Evolutionary conservation across 2,329 filamentous ascomycete species (phyloP), one percentile per base, ranked within the genome.

Genomic region (Fusarium incarnatum): DNA sequence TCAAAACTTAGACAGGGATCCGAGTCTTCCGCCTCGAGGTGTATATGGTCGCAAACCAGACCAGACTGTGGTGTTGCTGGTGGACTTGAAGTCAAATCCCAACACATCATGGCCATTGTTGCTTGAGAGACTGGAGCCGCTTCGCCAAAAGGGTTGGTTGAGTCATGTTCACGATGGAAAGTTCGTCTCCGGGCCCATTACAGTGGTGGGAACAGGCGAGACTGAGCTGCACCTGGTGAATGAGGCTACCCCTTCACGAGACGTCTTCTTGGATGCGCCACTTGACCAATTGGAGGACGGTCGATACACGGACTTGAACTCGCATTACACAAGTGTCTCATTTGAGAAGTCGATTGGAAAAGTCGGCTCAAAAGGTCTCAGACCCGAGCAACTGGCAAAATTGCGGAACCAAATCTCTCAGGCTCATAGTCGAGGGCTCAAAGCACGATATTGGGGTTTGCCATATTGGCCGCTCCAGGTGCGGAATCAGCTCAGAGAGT

Each of bases 251-350:
- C 67, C 65, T 11, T 65, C 46, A 66, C 82, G 88, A 30, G 88
- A 92, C 76, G 81, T 88, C 57, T 91, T 91, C 78, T 90, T 89
- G 74, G 91, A 92, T 70, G 90, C 90, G 1, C 89, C 89, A 0
- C 81, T 92, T 1, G 78, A 83, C 58, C 74, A 79, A 75, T 74
- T 84, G 6, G 64, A 76, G 2, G 62, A 67, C 11, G 73, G 72
- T 13, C 40, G 41, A 0, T 91, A 85, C 78, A 83, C 83, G 73
- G 60, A 73, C 2, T 79, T 80, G 20, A 93, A 91, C 76, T 91
- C 88, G 6, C 90, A 88, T 79, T 93, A 92, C 77, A 88, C 90
- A 20, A 90, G 87, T 49, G 83, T 85, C 5, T 84, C 86, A 18
- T 90, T 92, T 74, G 79, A 77, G 20, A 74, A 77, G 6, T 77